Conservation (phyloP, 208 protist genomes). For the Crithidia fasciculata region DNA sequence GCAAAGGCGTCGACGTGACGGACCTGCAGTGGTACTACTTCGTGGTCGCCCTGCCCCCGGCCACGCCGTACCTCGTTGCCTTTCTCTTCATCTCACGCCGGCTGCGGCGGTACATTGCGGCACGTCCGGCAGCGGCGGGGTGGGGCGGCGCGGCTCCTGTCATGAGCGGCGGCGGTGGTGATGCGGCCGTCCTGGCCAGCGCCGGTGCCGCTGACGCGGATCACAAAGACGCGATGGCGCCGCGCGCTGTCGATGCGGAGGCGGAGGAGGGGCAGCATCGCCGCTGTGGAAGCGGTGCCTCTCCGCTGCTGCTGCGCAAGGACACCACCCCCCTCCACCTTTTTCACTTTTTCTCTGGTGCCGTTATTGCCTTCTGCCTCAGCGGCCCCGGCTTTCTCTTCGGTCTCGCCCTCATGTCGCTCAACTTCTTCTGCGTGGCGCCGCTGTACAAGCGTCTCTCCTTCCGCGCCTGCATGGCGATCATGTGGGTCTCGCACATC, state of each 20-base stretch:
- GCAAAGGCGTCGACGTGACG: conserved; percentile 59
- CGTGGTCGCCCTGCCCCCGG: conserved; percentile 39
- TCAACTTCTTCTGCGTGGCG: conserved; percentile 57
- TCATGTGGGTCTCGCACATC: conserved; percentile 60
- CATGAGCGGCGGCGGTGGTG: not conserved
- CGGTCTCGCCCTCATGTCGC: conserved; percentile 40
- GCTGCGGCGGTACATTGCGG: conserved; percentile 15
- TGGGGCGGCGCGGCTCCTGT: not conserved
- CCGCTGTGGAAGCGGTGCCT: not conserved
- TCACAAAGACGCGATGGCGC: no score
- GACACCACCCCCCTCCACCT: conserved; percentile 28
- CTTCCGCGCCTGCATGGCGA: conserved; percentile 43
- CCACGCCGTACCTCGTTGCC: conserved; percentile 39
- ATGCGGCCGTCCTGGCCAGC: not conserved
- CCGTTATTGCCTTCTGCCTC: conserved; percentile 40
- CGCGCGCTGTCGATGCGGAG: not conserved
- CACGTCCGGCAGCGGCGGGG: not conserved
- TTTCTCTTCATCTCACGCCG: conserved; percentile 50
- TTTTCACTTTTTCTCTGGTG: conserved; percentile 47
- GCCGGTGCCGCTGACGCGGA: no score
- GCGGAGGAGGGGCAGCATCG: not conserved
- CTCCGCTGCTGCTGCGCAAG: not conserved
- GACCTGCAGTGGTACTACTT: conserved; percentile 79
- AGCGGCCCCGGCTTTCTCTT: conserved; percentile 56
- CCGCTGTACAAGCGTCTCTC: conserved; percentile 45